Percentiles rank a stretch among this genome's conserved stretches.
These are phyloP conservation scores for Trichoderma virens DNA, from an alignment of 495 filamentous ascomycete genomes.

Conservation along the genomic window DNA sequence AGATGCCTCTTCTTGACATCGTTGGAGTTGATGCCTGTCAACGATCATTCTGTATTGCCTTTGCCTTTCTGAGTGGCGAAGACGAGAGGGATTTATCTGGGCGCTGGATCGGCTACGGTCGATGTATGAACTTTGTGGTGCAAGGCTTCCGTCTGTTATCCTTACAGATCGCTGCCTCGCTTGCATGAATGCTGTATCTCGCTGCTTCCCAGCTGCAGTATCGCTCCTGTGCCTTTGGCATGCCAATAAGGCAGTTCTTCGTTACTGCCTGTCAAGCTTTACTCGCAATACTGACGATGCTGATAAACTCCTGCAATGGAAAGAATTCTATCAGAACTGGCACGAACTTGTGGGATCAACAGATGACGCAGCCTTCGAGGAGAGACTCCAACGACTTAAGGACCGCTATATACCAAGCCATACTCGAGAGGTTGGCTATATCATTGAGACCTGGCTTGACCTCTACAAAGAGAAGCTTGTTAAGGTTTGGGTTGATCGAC, in stretches of 20 bases:
- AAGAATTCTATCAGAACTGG: not conserved
- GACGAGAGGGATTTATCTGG: constrained; percentile 4
- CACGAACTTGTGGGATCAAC: not conserved
- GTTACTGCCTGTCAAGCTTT: not conserved
- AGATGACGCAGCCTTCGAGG: not conserved
- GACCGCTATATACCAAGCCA: not conserved
- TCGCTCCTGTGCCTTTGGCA: constrained; percentile 7
- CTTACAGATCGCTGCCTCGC: not conserved
- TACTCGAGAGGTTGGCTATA: not conserved
- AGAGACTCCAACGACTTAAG: not conserved
- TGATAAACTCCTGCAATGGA: not conserved
- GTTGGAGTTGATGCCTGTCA: constrained; percentile 13
- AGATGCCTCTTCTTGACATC: constrained; percentile 16
- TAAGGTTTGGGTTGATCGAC: constrained; percentile 8
- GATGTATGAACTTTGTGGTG: not conserved
- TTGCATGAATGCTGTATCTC: not conserved
- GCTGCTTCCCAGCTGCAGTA: not conserved
- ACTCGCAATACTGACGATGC: not conserved
- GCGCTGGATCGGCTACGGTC: not conserved
- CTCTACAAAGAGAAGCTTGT: constrained; percentile 4
- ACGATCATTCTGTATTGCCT: constrained; percentile 12
- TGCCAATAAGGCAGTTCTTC: constrained; percentile 1
- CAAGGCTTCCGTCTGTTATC: not conserved
- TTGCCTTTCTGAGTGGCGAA: constrained; percentile 11
- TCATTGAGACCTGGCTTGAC: not conserved